phyloP scores from a whole-genome alignment of 768 basidiomycete species.

The Pisolithus microcarpus region DNA sequence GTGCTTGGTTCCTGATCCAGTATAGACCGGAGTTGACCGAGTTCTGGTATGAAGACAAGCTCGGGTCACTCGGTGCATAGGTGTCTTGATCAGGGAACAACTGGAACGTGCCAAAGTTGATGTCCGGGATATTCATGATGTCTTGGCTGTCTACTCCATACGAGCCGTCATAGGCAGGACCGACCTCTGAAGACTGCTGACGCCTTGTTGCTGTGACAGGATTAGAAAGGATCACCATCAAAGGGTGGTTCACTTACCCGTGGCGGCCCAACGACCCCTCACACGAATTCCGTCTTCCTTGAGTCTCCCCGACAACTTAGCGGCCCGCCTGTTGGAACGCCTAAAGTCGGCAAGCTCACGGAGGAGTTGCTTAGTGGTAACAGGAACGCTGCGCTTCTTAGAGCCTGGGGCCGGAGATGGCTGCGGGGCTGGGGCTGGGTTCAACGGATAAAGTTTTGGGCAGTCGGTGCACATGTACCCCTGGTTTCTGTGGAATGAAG shows the following conservation, averaged over 20 bases:
- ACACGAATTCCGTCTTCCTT: conserved; percentile 39
- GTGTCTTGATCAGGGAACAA: conserved; percentile 65
- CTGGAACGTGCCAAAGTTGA: conserved; percentile 55
- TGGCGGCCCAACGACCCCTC: conserved; percentile 54
- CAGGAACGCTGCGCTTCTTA: conserved; percentile 34
- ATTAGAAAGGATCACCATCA: conserved; percentile 2
- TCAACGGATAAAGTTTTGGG: conserved; percentile 44
- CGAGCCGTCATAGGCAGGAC: conserved; percentile 54
- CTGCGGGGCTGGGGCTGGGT: conserved; percentile 28
- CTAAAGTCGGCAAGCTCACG: conserved; percentile 41
- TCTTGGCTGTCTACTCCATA: conserved; percentile 62
- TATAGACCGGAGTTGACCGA: conserved; percentile 42
- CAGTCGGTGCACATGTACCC: conserved; percentile 57
- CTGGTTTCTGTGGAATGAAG: conserved; percentile 28
- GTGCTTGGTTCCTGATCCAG: conserved; percentile 50
- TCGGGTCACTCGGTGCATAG: conserved; percentile 45
- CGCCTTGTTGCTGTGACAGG: conserved; percentile 37
- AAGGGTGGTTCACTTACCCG: conserved; percentile 30
- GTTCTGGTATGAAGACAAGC: conserved; percentile 45
- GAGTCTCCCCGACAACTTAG: conserved; percentile 27
- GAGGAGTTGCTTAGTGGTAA: conserved; percentile 42
- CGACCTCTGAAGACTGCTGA: conserved; percentile 36
- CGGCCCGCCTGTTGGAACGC: conserved; percentile 36
- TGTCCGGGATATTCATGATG: conserved; percentile 47
- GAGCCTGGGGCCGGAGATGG: conserved; percentile 35